Evolutionary conservation across 257 asterid species (phyloP).

Genomic region (Fraxinus excelsior): DNA sequence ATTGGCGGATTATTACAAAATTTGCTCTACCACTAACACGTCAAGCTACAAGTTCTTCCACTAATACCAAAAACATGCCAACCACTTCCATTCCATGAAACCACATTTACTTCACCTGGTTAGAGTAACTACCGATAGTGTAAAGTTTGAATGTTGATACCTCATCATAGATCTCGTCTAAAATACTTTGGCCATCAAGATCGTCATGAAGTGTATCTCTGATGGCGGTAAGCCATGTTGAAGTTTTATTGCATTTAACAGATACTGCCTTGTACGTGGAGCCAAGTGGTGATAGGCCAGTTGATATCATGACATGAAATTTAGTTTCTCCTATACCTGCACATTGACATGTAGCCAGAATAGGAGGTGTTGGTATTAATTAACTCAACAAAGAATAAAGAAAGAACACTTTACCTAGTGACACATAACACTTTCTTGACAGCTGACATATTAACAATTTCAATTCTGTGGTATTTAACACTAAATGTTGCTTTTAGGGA

Average conservation of each 20-base stretch:
- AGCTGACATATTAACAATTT: not conserved
- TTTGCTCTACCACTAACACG: not conserved
- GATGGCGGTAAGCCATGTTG: conserved; percentile 73
- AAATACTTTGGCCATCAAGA: conserved; percentile 75
- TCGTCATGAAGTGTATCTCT: conserved; percentile 44
- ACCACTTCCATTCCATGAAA: not conserved
- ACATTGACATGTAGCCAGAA: conserved; percentile 11
- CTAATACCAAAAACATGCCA: conserved; percentile 8
- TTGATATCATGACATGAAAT: conserved; percentile 68
- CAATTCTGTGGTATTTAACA: not conserved
- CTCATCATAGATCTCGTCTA: conserved; percentile 62
- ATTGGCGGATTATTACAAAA: not conserved
- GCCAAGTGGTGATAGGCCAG: conserved; percentile 76
- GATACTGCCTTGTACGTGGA: conserved; percentile 63
- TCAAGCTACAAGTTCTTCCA: conserved; percentile 4
- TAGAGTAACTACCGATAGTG: conserved; percentile 7
- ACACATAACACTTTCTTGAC: not conserved
- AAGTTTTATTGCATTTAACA: conserved; percentile 41
- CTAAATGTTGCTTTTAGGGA: conserved; percentile 7
- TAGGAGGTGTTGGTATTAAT: not conserved
- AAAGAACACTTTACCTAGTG: conserved; percentile 15
- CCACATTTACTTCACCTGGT: not conserved
- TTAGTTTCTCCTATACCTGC: conserved; percentile 73
- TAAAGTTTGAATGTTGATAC: conserved; percentile 38
- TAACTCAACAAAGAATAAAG: conserved; percentile 1